Conservation (phyloP, 345 rosid species). For the Melastoma malabathricum region DNA sequence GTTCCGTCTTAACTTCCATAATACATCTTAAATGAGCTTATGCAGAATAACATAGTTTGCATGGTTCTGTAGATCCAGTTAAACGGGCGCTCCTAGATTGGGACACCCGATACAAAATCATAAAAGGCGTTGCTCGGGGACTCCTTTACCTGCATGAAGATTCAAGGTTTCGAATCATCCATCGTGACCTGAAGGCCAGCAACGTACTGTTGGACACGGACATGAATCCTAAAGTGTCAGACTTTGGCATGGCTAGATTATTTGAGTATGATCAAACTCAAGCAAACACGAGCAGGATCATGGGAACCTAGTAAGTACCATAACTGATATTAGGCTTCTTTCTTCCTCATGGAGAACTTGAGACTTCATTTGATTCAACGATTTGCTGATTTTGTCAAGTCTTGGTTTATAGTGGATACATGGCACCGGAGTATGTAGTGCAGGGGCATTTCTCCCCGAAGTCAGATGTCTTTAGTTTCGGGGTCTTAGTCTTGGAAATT, state of each 20-base stretch:
- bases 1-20: too few relatives aligned
- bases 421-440: constrained; percentile 23
- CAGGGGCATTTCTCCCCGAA: constrained; percentile 16
- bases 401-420: constrained; percentile 9
- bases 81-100: constrained; percentile 26
- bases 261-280: constrained; percentile 11
- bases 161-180: constrained; percentile 36
- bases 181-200: constrained; percentile 39
- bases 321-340: background rate
- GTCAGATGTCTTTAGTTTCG: constrained; percentile 20
- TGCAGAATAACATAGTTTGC: too few relatives aligned
- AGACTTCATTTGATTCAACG: background rate
- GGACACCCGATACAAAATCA: constrained; percentile 32
- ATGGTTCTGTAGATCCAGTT: constrained; percentile 11
- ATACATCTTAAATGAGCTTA: too few relatives aligned
- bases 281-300: constrained; percentile 12
- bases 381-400: background rate
- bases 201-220: constrained; percentile 22
- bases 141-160: constrained; percentile 42
- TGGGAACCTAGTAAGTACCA: constrained; percentile 17
- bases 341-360: too few relatives aligned
- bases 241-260: constrained; percentile 21
- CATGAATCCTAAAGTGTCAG: constrained; percentile 17
- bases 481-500: constrained; percentile 18
- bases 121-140: constrained; percentile 39